These are phyloP conservation scores for Yamadazyma aaseri DNA, from an alignment of 1,139 yeast species.

Conservation along the genomic window DNA sequence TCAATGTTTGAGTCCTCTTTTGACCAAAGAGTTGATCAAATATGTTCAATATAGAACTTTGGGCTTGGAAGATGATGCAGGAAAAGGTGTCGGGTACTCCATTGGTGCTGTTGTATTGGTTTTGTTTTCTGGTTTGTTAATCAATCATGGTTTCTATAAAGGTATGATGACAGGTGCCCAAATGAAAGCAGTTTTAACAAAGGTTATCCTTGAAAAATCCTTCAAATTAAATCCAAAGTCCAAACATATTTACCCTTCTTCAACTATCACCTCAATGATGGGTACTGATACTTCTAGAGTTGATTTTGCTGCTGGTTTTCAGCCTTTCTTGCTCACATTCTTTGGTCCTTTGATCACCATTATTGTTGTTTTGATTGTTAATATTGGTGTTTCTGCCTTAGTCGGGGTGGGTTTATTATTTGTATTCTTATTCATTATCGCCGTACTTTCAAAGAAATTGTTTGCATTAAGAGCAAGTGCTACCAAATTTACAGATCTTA, in stretches of 20 bases:
- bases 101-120: slow-evolving; percentile 28
- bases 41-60: slow-evolving; percentile 26
- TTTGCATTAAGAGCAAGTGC: slow-evolving; percentile 28
- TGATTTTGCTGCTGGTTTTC: slow-evolving; percentile 34
- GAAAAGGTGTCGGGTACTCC: slow-evolving; percentile 40
- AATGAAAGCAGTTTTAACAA: slow-evolving; percentile 62
- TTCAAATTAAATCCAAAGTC: slow-evolving; percentile 62
- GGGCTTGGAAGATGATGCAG: slow-evolving; percentile 22
- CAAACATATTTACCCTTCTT: slow-evolving; percentile 57
- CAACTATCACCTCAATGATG: slow-evolving; percentile 59
- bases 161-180: slow-evolving; percentile 54
- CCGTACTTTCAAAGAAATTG: slow-evolving; percentile 19
- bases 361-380: slow-evolving; percentile 29
- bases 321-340: slow-evolving; percentile 27
- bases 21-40: slow-evolving; percentile 27
- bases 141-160: slow-evolving; percentile 21
- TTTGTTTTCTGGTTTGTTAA: slow-evolving; percentile 29
- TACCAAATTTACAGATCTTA: slow-evolving; percentile 30
- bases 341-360: slow-evolving; percentile 30
- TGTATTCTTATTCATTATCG: slow-evolving; percentile 24
- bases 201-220: slow-evolving; percentile 66
- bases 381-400: slow-evolving; percentile 35
- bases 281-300: slow-evolving; percentile 38
- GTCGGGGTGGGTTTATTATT: slow-evolving; percentile 33
- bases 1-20: slow-evolving; percentile 27